These are phyloP conservation scores for Rhizophagus sp. DNA, from an alignment of 192 early-diverging fungal genomes.

Conservation along the genomic window DNA sequence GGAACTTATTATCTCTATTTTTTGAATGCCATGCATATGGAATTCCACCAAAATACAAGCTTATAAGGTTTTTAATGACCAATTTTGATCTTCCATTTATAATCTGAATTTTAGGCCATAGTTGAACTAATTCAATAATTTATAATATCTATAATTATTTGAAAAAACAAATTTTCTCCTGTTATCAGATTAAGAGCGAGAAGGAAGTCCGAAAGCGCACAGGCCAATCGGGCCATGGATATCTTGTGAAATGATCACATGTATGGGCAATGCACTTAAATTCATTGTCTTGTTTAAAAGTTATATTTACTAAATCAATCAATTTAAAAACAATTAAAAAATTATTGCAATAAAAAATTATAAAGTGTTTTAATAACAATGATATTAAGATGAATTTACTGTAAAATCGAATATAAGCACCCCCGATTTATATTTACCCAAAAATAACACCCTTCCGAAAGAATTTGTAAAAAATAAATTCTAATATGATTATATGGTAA, in stretches of 20 bases:
- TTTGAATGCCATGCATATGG: not conserved
- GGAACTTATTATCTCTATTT: too few relatives aligned
- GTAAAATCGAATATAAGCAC: too few relatives aligned
- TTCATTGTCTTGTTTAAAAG: not conserved
- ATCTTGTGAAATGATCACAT: conserved; percentile 1
- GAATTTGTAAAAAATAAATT: too few relatives aligned
- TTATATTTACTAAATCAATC: too few relatives aligned
- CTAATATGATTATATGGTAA: too few relatives aligned
- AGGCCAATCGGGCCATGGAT: not conserved
- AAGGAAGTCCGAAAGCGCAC: not conserved
- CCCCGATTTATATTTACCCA: too few relatives aligned
- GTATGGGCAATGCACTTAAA: not conserved
- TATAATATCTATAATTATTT: not conserved
- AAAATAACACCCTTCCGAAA: too few relatives aligned
- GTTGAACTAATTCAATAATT: not conserved
- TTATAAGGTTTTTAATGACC: not conserved
- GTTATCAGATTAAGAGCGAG: not conserved
- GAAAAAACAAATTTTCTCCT: conserved; percentile 1
- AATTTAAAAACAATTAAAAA: too few relatives aligned
- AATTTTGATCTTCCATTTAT: conserved; percentile 8
- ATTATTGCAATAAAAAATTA: too few relatives aligned
- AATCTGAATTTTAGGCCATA: conserved; percentile 3
- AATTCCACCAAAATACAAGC: conserved; percentile 6
- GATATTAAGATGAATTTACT: too few relatives aligned
- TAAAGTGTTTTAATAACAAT: too few relatives aligned